These are phyloP conservation scores for sorghum (Sorghum bicolor) DNA, from an alignment of 176 grass and related monocot genomes.

Conservation along the genomic window DNA sequence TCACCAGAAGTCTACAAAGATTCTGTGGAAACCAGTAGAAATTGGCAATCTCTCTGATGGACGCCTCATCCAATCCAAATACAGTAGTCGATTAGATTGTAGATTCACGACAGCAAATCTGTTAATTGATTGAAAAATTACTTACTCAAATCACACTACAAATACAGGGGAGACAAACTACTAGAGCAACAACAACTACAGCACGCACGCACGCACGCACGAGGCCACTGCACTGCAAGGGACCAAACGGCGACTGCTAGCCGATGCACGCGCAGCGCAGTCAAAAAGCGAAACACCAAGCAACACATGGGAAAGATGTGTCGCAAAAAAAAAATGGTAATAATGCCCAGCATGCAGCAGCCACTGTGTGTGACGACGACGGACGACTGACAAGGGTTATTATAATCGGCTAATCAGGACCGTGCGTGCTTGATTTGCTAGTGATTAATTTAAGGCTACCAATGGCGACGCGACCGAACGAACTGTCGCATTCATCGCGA, in stretches of 20 bases:
- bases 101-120: constrained; percentile 7
- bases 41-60: not conserved
- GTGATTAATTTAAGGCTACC: constrained; percentile 25
- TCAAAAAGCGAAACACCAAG: not conserved
- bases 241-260: constrained; percentile 33
- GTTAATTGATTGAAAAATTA: constrained; percentile 29
- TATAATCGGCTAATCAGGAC: constrained; percentile 19
- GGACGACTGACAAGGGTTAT: constrained; percentile 29
- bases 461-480: constrained; percentile 12
- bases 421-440: constrained; percentile 34
- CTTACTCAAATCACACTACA: constrained; percentile 44
- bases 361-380: constrained; percentile 24
- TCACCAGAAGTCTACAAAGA: not conserved
- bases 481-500: constrained; percentile 14
- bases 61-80: not conserved
- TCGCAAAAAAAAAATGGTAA: constrained; percentile 12
- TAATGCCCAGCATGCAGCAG: constrained; percentile 34
- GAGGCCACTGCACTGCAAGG: constrained; percentile 20
- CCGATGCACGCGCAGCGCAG: not conserved
- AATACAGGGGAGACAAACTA: constrained; percentile 4
- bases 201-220: constrained; percentile 29
- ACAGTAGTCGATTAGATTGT: not conserved
- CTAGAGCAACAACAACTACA: constrained; percentile 15
- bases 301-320: constrained; percentile 37
- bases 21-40: not conserved